Evolutionary conservation across 805 yeast genomes (phyloP).

Genomic region (Ogataea pignaliae): DNA sequence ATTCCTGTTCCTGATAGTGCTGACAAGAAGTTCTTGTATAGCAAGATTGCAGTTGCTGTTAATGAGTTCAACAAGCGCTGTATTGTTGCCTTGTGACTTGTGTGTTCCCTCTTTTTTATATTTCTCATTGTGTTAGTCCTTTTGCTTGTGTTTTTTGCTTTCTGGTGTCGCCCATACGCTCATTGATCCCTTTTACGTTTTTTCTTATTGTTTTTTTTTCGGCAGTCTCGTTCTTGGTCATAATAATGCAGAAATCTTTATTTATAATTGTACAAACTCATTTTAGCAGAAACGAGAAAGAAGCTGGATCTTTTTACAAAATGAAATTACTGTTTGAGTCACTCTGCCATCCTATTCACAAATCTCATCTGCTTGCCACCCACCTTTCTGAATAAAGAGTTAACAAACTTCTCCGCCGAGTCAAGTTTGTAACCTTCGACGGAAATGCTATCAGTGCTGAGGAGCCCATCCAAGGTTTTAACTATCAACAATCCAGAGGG

Average conservation of each 20-base stretch:
- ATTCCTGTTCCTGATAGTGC: constrained; percentile 71
- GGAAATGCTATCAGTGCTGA: constrained; percentile 38
- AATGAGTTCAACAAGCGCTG: constrained; percentile 62
- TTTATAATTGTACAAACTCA: too few relatives aligned
- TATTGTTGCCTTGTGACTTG: constrained; percentile 22
- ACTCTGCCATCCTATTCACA: too few relatives aligned
- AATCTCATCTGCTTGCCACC: neutral
- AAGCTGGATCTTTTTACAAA: too few relatives aligned
- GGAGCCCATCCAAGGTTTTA: constrained; percentile 39
- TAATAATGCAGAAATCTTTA: too few relatives aligned
- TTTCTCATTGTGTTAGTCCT: neutral
- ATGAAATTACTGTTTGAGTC: too few relatives aligned
- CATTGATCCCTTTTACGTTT: too few relatives aligned
- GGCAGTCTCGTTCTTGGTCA: too few relatives aligned
- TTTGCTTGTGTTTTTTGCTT: neutral
- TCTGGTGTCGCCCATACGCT: too few relatives aligned
- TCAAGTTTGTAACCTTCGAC: constrained; percentile 54
- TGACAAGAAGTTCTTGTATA: constrained; percentile 63
- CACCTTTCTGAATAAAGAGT: constrained; percentile 39
- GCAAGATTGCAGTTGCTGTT: constrained; percentile 75
- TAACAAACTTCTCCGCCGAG: constrained; percentile 39
- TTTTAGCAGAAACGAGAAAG: too few relatives aligned
- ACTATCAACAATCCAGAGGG: constrained; percentile 27
- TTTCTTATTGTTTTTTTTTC: too few relatives aligned
- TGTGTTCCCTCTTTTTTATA: neutral